Evolutionary conservation across 1,284 basidiomycete genomes (phyloP).

Genomic region (Schizophyllum commune): DNA sequence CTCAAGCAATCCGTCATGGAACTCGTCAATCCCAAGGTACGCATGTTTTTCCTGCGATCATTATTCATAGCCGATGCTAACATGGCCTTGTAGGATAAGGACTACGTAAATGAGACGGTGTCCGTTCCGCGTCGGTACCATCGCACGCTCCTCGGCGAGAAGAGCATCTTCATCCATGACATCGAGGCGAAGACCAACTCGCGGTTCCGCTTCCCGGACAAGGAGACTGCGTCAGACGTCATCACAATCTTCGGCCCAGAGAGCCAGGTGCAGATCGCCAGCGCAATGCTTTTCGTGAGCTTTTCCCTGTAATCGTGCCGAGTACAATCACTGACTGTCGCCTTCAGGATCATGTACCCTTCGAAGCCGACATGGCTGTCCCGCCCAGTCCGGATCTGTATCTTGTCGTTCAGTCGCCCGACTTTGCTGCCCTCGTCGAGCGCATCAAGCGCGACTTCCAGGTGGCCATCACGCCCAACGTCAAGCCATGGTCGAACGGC

Average conservation of each 20-base stretch:
- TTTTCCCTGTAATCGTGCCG: background rate
- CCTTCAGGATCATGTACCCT: slow-evolving; percentile 89
- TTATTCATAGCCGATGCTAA: slow-evolving; percentile 5
- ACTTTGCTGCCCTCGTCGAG: slow-evolving; percentile 80
- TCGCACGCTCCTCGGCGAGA: slow-evolving; percentile 90
- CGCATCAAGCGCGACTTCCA: slow-evolving; percentile 91
- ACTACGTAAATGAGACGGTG: slow-evolving; percentile 91
- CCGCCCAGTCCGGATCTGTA: slow-evolving; percentile 79
- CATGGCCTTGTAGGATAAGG: slow-evolving; percentile 68
- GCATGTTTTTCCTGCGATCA: slow-evolving; percentile 9
- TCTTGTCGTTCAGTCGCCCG: slow-evolving; percentile 65
- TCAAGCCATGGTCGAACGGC: slow-evolving; percentile 37
- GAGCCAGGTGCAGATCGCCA: slow-evolving; percentile 93
- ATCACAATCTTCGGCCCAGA: slow-evolving; percentile 95
- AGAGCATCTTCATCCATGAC: slow-evolving; percentile 94
- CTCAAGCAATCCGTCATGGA: slow-evolving; percentile 97
- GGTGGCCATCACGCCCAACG: slow-evolving; percentile 78
- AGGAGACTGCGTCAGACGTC: slow-evolving; percentile 87
- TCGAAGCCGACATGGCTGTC: slow-evolving; percentile 92
- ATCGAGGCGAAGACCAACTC: slow-evolving; percentile 97
- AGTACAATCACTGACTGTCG: slow-evolving; percentile 1
- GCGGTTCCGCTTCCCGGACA: slow-evolving; percentile 90
- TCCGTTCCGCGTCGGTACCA: slow-evolving; percentile 93
- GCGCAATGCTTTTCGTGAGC: slow-evolving; percentile 87
- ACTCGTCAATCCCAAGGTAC: slow-evolving; percentile 89